phyloP scores from a whole-genome alignment of 345 rosid species.

The Conringia planisiliqua region DNA sequence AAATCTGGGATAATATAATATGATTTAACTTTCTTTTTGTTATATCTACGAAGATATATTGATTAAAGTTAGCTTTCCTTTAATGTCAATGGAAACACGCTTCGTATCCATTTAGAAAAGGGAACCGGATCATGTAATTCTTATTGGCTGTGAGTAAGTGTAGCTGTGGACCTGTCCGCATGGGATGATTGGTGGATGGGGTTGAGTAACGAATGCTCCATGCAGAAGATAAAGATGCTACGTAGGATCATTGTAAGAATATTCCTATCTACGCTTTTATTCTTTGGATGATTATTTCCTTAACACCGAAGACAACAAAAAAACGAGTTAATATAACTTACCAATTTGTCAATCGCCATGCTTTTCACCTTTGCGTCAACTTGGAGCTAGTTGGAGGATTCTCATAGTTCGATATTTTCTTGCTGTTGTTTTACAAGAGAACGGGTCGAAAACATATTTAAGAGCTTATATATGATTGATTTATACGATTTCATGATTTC shows the following conservation, averaged over 20 bases:
- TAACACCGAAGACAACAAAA: background rate
- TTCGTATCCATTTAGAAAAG: conserved; percentile 13
- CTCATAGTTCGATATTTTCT: background rate
- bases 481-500: background rate
- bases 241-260: conserved; percentile 25
- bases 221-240: conserved; percentile 19
- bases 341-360: conserved; percentile 8
- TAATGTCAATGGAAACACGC: background rate
- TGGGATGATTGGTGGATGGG: conserved; percentile 16
- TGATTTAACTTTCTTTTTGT: background rate
- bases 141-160: conserved; percentile 4
- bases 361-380: conserved; percentile 23
- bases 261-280: conserved; percentile 13
- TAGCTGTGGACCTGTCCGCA: background rate
- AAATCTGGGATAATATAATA: background rate
- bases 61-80: conserved; percentile 7
- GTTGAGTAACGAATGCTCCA: conserved; percentile 26
- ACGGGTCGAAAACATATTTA: background rate
- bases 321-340: background rate
- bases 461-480: background rate
- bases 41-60: background rate
- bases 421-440: background rate
- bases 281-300: conserved; percentile 1
- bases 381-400: conserved; percentile 22
- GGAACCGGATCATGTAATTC: background rate